Evolutionary conservation across 257 asterid species (phyloP).

Genomic region (Petrea volubilis): DNA sequence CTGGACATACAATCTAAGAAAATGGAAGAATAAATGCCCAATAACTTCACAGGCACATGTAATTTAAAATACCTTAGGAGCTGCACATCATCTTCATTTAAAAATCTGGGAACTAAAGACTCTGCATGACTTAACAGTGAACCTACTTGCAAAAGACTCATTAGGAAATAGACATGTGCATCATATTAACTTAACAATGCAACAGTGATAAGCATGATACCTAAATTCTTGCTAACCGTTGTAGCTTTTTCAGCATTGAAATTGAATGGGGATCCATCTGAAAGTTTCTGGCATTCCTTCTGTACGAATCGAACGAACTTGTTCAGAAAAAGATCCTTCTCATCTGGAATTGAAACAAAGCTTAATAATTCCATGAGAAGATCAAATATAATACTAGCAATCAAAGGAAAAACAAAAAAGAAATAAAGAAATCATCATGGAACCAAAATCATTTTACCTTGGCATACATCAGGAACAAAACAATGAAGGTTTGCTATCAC

Average conservation of each 20-base stretch:
- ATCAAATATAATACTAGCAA: constrained; percentile 6
- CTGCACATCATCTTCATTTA: constrained; percentile 89
- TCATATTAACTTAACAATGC: constrained; percentile 14
- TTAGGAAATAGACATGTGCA: constrained; percentile 22
- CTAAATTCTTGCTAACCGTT: constrained; percentile 59
- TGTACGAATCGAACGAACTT: constrained; percentile 71
- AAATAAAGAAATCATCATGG: no score
- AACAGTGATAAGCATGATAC: constrained; percentile 40
- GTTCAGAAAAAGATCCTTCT: constrained; percentile 88
- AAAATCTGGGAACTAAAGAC: constrained; percentile 75
- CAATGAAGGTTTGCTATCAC: constrained; percentile 97
- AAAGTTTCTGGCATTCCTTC: constrained; percentile 47
- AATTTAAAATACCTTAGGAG: constrained; percentile 69
- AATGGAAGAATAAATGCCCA: background rate
- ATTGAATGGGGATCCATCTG: constrained; percentile 46
- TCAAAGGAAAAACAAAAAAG: constrained; percentile 8
- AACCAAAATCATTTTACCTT: constrained; percentile 50
- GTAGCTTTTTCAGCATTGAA: constrained; percentile 53
- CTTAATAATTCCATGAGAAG: constrained; percentile 14
- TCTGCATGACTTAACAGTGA: constrained; percentile 92
- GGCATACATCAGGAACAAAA: constrained; percentile 87
- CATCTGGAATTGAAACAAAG: constrained; percentile 61
- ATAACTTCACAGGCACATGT: constrained; percentile 15
- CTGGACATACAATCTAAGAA: background rate
- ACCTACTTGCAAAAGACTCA: constrained; percentile 46